Base-by-base conservation (phyloP, 2,329 filamentous ascomycete species). In the Periconia sp. region DNA sequence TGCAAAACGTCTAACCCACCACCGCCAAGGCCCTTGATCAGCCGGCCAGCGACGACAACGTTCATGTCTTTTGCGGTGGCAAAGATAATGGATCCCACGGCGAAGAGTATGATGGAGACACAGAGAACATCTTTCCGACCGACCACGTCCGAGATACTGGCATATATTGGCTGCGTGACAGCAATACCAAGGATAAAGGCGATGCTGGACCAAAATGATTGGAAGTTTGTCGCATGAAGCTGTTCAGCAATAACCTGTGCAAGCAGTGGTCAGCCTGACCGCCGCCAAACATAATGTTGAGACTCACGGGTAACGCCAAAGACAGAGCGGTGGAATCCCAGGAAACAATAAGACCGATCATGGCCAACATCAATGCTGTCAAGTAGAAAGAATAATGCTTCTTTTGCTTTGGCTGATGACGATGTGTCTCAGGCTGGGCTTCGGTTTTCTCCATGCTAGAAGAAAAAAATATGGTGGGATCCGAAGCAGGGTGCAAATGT, bases 191-290 rank as follows among this genome's bases (percentile, higher is more conserved):
- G 63, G 23, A 66, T 45, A 43, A 62, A 68, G 41, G 57, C 48
- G 1, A 62, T 58, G n/a, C 88, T 88, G 55, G 91, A 87, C 89
- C 88, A 91, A 40, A 85, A 68, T 7, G 62, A 50, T 52, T 60
- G 47, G 13, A 60, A 44, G 1, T 48, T 60, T 9, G 55, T 60
- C 30, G 53, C 55, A n/a, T n/a, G n/a, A n/a, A n/a, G n/a, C n/a
- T n/a, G n/a, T n/a, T n/a, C n/a, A n/a, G n/a, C n/a, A 49, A 13
- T 14, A 58, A 46, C 13, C 56, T 27, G 23, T 27, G 23, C 23
- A 27, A 27, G 23, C 23, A 3, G 5, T 8, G 8, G 3, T 27
- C 8, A 27, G n/a, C n/a, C n/a, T n/a, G n/a, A n/a, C n/a, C n/a
- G n/a, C n/a, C n/a, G n/a, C n/a, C n/a, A 27, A 27, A 27, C 8